Evolutionary conservation across 305 asterid genomes (phyloP).

Genomic region (Solanum chacoense): DNA sequence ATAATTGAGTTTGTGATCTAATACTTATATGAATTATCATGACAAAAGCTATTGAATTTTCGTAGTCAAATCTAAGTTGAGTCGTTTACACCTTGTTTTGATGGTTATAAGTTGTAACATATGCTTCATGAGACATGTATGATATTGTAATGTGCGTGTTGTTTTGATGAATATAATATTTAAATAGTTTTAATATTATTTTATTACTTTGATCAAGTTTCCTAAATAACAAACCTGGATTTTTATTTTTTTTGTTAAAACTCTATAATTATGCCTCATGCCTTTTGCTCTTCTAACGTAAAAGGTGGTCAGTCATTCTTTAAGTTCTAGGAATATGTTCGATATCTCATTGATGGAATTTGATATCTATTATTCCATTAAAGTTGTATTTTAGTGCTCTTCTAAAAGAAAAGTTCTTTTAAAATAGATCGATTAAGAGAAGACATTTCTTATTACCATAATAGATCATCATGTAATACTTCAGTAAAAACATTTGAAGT

Average conservation of each 20-base stretch:
- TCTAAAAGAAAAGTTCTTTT: too few species aligned
- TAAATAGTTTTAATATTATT: too few species aligned
- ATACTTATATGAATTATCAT: background rate
- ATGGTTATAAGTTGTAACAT: background rate
- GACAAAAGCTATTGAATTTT: background rate
- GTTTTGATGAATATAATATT: too few species aligned
- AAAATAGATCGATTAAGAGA: too few species aligned
- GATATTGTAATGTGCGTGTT: too few species aligned
- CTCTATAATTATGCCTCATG: background rate
- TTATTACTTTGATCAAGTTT: too few species aligned
- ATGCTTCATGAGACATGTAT: background rate
- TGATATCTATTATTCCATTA: rapidly evolving
- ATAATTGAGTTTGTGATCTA: background rate
- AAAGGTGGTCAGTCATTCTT: background rate
- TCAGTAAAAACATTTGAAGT: too few species aligned
- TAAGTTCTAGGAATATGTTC: background rate
- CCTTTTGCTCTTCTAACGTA: background rate
- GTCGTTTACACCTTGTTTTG: background rate
- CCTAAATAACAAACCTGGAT: background rate
- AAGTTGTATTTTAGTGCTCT: too few species aligned
- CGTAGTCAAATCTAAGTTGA: background rate
- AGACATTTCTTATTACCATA: background rate
- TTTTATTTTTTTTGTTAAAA: background rate
- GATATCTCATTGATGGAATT: rapidly evolving
- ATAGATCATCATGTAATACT: too few species aligned